Conservation (phyloP, 2,329 filamentous ascomycete genomes). For the Tolypocladium ophioglossoides region DNA sequence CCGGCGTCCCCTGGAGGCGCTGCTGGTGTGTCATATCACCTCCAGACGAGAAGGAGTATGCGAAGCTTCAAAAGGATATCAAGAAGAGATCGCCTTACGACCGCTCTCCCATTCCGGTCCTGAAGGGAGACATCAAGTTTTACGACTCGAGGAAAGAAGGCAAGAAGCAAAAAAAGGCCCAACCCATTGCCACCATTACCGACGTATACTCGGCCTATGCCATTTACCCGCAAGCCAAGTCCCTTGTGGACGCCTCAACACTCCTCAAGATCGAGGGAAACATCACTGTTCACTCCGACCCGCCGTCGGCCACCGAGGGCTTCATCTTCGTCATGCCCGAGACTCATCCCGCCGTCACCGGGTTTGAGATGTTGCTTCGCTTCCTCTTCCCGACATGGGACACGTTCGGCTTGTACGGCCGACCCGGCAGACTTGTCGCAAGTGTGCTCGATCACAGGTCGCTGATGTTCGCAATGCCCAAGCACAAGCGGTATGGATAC, state of each 20-base stretch:
- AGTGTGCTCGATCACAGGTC: conserved; percentile 80
- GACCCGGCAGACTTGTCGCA: conserved; percentile 75
- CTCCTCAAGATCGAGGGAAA: conserved; percentile 87
- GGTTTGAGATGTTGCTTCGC: conserved; percentile 90
- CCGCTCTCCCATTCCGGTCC: conserved; percentile 49
- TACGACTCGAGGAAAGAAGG: conserved; percentile 67
- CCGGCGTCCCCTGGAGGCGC: conserved; percentile 88
- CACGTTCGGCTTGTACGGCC: conserved; percentile 82
- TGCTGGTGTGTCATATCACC: conserved; percentile 95
- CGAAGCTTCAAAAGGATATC: conserved; percentile 70
- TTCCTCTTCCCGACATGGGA: conserved; percentile 93
- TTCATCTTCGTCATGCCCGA: conserved; percentile 99
- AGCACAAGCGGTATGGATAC: conserved; percentile 78
- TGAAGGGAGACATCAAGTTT: conserved; percentile 89
- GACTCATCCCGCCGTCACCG: conserved; percentile 77
- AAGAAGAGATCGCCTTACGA: conserved; percentile 81
- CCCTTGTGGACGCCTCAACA: conserved; percentile 87
- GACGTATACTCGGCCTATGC: conserved; percentile 90
- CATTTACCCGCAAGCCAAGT: conserved; percentile 90
- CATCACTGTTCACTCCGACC: conserved; percentile 75
- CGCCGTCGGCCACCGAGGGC: conserved; percentile 71
- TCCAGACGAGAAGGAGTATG: conserved; percentile 85
- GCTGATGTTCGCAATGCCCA: conserved; percentile 97
- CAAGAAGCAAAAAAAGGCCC: conserved; percentile 85
- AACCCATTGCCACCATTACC: conserved; percentile 82